Percentiles rank a stretch among this genome's conserved stretches.
Evolutionary conservation across 2,329 filamentous ascomycete genomes (phyloP).

Genomic region (Alternaria rosae): DNA sequence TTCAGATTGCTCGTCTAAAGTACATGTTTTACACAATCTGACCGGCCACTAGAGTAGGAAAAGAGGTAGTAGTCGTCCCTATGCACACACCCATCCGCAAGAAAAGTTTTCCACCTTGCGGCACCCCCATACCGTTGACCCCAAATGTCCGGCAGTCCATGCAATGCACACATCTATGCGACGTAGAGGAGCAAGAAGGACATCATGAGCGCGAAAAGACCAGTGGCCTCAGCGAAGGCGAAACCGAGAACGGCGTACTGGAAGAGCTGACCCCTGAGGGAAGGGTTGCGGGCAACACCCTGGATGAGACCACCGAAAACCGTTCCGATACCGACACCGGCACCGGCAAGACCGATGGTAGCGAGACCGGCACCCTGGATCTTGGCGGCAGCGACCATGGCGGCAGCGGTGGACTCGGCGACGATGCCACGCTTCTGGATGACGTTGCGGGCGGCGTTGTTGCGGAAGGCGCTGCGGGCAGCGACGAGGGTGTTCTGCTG

Average conservation of each 20-base stretch:
- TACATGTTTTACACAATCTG: slow-evolving; percentile 55
- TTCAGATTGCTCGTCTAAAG: slow-evolving; percentile 54
- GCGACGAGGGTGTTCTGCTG: slow-evolving; percentile 50
- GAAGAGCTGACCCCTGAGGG: slow-evolving; percentile 94
- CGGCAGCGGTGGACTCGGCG: slow-evolving; percentile 52
- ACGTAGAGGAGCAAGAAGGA: slow-evolving; percentile 54
- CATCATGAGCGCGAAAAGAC: slow-evolving; percentile 65
- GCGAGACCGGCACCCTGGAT: slow-evolving; percentile 61
- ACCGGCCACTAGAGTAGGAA: slow-evolving; percentile 51
- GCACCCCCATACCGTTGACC: slow-evolving; percentile 44
- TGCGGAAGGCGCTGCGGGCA: slow-evolving; percentile 52
- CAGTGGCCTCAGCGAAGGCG: slow-evolving; percentile 92
- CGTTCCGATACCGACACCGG: slow-evolving; percentile 94
- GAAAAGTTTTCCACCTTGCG: slow-evolving; percentile 46
- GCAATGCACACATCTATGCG: slow-evolving; percentile 49
- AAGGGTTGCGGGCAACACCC: slow-evolving; percentile 92
- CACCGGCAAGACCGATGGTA: slow-evolving; percentile 90
- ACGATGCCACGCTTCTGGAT: slow-evolving; percentile 53
- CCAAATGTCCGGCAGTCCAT: slow-evolving; percentile 42
- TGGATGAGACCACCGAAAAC: slow-evolving; percentile 90
- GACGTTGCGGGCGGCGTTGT: slow-evolving; percentile 50
- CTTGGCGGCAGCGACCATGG: slow-evolving; percentile 54
- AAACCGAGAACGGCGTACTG: slow-evolving; percentile 95
- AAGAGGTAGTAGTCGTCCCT: slow-evolving; percentile 49
- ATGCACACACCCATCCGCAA: slow-evolving; percentile 51